These are phyloP conservation scores for Pharus latifolius DNA, from an alignment of 176 grass and related monocot species.

Conservation along the genomic window DNA sequence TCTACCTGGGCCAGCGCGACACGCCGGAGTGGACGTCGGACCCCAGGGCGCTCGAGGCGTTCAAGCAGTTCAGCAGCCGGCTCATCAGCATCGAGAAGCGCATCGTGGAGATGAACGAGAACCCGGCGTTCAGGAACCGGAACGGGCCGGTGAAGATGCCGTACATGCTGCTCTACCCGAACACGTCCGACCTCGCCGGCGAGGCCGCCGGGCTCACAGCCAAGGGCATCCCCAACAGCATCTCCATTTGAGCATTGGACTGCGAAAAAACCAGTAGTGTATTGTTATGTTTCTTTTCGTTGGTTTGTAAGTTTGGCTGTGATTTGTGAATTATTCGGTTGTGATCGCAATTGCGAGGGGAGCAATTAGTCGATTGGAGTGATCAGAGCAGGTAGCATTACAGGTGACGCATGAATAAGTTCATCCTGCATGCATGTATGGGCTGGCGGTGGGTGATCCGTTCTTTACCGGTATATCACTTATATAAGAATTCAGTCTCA, in stretches of 20 bases:
- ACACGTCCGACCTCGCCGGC: constrained; percentile 46
- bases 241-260: constrained; percentile 39
- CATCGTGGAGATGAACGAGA: constrained; percentile 33
- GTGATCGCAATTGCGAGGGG: background rate
- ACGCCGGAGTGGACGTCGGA: constrained; percentile 69
- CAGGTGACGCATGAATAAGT: background rate
- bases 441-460: no score
- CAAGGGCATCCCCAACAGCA: constrained; percentile 75
- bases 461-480: no score
- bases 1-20: constrained; percentile 72
- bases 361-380: no score
- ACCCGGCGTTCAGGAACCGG: constrained; percentile 45
- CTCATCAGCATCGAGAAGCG: constrained; percentile 40
- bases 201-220: constrained; percentile 34
- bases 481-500: no score
- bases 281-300: background rate
- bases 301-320: background rate
- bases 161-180: constrained; percentile 68
- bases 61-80: constrained; percentile 30
- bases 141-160: constrained; percentile 54
- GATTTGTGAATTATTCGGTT: background rate
- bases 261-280: background rate
- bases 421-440: no score
- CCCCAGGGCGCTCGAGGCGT: constrained; percentile 39
- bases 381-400: no score